Evolutionary conservation across 345 rosid species (phyloP).

Genomic region (Balakata baccata): DNA sequence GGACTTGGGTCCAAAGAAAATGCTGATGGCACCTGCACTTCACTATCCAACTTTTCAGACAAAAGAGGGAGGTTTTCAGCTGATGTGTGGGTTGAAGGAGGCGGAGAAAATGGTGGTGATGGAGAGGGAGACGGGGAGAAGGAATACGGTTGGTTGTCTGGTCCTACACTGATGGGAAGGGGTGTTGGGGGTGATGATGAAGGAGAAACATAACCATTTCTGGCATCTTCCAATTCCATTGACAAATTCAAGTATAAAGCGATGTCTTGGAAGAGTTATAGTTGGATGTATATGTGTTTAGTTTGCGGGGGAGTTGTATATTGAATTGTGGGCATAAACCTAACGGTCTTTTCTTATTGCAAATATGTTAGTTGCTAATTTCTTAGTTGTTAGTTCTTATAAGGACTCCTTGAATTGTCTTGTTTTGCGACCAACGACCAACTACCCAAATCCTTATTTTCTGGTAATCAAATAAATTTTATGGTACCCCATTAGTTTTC

Average conservation of each 20-base stretch:
- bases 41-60: constrained; percentile 16
- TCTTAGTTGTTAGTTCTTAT: too few relatives aligned
- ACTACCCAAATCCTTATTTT: too few relatives aligned
- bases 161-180: constrained; percentile 55
- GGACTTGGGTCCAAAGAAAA: constrained; percentile 36
- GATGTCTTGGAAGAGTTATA: too few relatives aligned
- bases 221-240: background rate
- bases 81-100: constrained; percentile 27
- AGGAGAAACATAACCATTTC: constrained; percentile 22
- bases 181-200: constrained; percentile 56
- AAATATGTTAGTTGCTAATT: too few relatives aligned
- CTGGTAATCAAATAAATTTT: too few relatives aligned
- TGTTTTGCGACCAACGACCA: too few relatives aligned
- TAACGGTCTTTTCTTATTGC: constrained; percentile 16
- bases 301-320: constrained; percentile 15
- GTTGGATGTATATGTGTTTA: background rate
- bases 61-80: constrained; percentile 43
- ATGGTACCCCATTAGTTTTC: too few relatives aligned
- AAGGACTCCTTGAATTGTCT: too few relatives aligned
- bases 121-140: constrained; percentile 43
- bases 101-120: constrained; percentile 51
- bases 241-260: background rate
- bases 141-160: constrained; percentile 40
- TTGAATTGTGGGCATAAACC: constrained; percentile 29
- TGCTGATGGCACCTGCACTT: constrained; percentile 23